Percentiles rank a stretch among this genome's conserved stretches.
Evolutionary conservation across 2,329 filamentous ascomycete genomes (phyloP).

Genomic region (Bretziella fagacearum): DNA sequence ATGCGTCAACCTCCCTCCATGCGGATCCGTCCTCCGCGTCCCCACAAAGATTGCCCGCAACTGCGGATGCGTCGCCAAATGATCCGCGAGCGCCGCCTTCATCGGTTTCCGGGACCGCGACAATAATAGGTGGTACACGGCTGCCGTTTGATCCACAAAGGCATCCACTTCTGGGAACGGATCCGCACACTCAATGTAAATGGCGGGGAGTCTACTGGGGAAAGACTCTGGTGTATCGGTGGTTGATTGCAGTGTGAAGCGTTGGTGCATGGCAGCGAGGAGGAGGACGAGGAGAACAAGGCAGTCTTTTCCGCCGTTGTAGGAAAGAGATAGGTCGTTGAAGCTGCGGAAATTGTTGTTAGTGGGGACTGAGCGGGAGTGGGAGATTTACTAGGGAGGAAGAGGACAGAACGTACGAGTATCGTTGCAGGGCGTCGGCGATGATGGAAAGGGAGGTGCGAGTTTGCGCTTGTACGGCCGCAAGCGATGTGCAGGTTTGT

Average conservation of each 20-base stretch:
- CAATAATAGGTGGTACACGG: slow-evolving; percentile 80
- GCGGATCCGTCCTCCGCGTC: slow-evolving; percentile 79
- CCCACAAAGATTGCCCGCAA: slow-evolving; percentile 63
- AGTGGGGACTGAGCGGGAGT: no score
- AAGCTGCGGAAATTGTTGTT: slow-evolving; percentile 11
- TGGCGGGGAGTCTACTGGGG: slow-evolving; percentile 46
- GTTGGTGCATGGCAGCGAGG: slow-evolving; percentile 42
- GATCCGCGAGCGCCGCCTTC: slow-evolving; percentile 77
- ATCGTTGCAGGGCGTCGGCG: slow-evolving; percentile 55
- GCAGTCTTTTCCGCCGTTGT: slow-evolving; percentile 78
- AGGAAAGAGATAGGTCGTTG: slow-evolving; percentile 35
- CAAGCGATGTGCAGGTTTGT: slow-evolving; percentile 23
- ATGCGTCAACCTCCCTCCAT: slow-evolving; percentile 59
- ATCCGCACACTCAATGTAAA: slow-evolving; percentile 75
- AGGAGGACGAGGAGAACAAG: slow-evolving; percentile 81
- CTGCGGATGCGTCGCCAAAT: slow-evolving; percentile 63
- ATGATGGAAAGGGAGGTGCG: slow-evolving; percentile 56
- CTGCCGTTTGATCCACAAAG: slow-evolving; percentile 90
- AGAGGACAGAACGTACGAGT: slow-evolving; percentile 39
- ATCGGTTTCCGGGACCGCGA: slow-evolving; percentile 78
- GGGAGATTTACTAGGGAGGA: slow-evolving; percentile 5
- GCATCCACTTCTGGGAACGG: slow-evolving; percentile 74
- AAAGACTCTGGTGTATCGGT: slow-evolving; percentile 18
- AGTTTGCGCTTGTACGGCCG: slow-evolving; percentile 56
- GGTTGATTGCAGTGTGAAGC: slow-evolving; percentile 20